These are phyloP conservation scores for Cruciata laevipes DNA, from an alignment of 257 asterid genomes.

Conservation along the genomic window DNA sequence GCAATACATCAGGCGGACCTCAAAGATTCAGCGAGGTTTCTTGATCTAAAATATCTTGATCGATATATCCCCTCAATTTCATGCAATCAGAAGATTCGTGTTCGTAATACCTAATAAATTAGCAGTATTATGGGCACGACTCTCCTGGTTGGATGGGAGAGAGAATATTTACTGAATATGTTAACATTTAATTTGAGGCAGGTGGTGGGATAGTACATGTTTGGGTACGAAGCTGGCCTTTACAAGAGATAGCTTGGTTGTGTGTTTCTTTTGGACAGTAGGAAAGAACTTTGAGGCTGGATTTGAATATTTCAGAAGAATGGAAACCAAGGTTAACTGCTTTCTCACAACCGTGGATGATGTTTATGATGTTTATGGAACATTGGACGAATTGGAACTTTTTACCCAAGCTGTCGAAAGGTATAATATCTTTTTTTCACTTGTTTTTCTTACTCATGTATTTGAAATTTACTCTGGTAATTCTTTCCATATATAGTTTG, in stretches of 20 bases:
- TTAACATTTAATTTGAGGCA: neutral
- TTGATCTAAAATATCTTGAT: neutral
- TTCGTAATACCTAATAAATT: no score
- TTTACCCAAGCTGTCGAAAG: slow-evolving; percentile 12
- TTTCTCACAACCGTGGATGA: slow-evolving; percentile 9
- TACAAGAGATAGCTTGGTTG: slow-evolving; percentile 9
- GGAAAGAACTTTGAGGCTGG: slow-evolving; percentile 5
- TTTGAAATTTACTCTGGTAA: no score
- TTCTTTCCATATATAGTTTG: no score
- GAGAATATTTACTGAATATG: no score
- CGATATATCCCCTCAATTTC: no score
- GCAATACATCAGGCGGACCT: slow-evolving; percentile 5
- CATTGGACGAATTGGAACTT: slow-evolving; percentile 4
- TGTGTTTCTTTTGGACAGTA: slow-evolving; percentile 8
- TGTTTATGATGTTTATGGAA: slow-evolving; percentile 14
- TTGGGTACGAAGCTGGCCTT: neutral
- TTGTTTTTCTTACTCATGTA: no score
- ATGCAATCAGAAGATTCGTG: no score
- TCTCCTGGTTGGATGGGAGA: no score
- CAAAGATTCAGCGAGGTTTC: neutral
- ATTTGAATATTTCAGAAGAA: slow-evolving; percentile 9
- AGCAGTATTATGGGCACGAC: no score
- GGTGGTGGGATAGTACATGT: slow-evolving; percentile 13
- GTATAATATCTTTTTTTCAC: neutral
- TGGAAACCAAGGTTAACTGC: neutral